Evolutionary conservation across 2,329 filamentous ascomycete species (phyloP).

Genomic region (Thelonectria olida): DNA sequence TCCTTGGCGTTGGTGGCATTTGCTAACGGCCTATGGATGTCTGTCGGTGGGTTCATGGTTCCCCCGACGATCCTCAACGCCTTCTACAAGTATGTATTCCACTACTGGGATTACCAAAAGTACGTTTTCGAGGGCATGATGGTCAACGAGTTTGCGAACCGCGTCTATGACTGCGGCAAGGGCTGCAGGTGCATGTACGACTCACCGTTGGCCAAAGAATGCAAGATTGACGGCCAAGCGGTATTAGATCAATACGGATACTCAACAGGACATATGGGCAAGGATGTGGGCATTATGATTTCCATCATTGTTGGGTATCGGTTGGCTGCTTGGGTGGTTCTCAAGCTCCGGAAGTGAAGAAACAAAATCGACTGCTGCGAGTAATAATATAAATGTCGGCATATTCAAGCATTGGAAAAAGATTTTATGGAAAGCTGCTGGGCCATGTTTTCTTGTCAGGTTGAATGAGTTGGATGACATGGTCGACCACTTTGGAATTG

Average conservation of each 20-base stretch:
- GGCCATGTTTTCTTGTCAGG: no score
- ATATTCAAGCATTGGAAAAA: no score
- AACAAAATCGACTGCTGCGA: background rate
- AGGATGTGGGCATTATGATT: slow-evolving; percentile 81
- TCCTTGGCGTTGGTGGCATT: slow-evolving; percentile 83
- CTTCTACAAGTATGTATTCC: slow-evolving; percentile 88
- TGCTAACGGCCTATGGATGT: slow-evolving; percentile 91
- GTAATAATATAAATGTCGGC: no score
- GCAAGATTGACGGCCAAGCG: slow-evolving; percentile 75
- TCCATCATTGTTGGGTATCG: slow-evolving; percentile 72
- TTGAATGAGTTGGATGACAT: no score
- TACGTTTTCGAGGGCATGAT: slow-evolving; percentile 95
- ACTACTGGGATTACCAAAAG: slow-evolving; percentile 87
- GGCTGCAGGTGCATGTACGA: slow-evolving; percentile 77
- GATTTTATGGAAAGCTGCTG: no score
- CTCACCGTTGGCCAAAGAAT: slow-evolving; percentile 62
- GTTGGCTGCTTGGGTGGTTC: slow-evolving; percentile 69
- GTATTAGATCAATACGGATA: slow-evolving; percentile 79
- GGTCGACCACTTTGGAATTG: no score
- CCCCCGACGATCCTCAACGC: slow-evolving; percentile 76
- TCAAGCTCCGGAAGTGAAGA: slow-evolving; percentile 48
- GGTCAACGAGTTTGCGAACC: slow-evolving; percentile 81
- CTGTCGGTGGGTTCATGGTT: slow-evolving; percentile 84
- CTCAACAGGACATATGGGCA: slow-evolving; percentile 73
- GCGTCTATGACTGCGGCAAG: slow-evolving; percentile 61